Evolutionary conservation across 345 rosid genomes (phyloP).

Genomic region (Reutealis trisperma): DNA sequence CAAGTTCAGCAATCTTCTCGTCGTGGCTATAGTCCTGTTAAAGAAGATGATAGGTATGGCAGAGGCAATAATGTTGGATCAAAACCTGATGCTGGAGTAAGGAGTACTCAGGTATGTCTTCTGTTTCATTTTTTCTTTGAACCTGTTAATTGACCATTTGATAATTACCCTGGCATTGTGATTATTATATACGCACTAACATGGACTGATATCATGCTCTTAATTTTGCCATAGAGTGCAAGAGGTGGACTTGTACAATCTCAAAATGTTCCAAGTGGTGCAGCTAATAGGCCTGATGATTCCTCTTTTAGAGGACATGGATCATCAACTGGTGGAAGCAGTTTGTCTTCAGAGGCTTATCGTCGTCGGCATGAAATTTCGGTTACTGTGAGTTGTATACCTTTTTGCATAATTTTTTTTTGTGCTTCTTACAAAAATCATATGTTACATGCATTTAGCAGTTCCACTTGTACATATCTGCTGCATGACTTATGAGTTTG

Average conservation of each 20-base stretch:
- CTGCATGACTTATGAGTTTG: neutral
- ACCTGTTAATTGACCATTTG: neutral
- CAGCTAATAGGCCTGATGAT: constrained; percentile 38
- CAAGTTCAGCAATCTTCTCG: constrained; percentile 58
- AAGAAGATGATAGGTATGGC: constrained; percentile 54
- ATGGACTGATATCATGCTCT: neutral
- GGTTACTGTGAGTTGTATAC: constrained; percentile 60
- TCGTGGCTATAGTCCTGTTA: constrained; percentile 45
- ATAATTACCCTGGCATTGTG: neutral
- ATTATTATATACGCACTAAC: neutral
- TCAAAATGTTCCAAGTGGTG: constrained; percentile 48
- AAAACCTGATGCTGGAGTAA: constrained; percentile 44
- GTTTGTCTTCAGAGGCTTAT: constrained; percentile 67
- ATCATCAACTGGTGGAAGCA: constrained; percentile 42
- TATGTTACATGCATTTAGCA: neutral
- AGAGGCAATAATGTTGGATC: constrained; percentile 42
- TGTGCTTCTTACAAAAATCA: neutral
- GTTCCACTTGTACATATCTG: neutral
- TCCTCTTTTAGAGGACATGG: constrained; percentile 46
- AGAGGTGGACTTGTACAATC: constrained; percentile 40
- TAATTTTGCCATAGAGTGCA: constrained; percentile 26
- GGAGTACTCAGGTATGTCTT: constrained; percentile 51
- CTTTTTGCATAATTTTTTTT: neutral
- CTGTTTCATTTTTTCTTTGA: neutral
- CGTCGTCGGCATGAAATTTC: constrained; percentile 80